Percentiles rank a stretch among this genome's conserved stretches.
Evolutionary conservation across 2,329 filamentous ascomycete species (phyloP).

Genomic region (Fusarium gaditjirri): DNA sequence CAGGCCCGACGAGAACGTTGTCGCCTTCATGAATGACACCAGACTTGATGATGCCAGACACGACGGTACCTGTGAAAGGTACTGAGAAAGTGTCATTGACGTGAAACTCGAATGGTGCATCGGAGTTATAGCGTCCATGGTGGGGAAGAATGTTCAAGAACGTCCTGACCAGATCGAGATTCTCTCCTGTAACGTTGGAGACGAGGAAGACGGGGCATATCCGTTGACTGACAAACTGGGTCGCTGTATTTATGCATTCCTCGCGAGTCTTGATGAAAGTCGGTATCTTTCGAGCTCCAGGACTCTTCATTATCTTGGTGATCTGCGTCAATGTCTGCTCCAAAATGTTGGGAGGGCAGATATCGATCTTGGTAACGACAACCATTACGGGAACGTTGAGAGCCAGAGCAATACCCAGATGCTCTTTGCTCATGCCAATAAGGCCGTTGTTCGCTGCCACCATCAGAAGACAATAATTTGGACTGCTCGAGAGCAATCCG

Average conservation of each 20-base stretch:
- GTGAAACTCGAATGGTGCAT: slow-evolving; percentile 91
- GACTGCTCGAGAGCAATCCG: slow-evolving; percentile 90
- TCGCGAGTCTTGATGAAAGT: slow-evolving; percentile 93
- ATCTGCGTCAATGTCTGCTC: slow-evolving; percentile 93
- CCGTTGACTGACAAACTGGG: slow-evolving; percentile 92
- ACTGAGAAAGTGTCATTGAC: slow-evolving; percentile 99
- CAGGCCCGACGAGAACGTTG: slow-evolving; percentile 86
- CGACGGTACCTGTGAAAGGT: slow-evolving; percentile 94
- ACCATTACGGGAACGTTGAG: slow-evolving; percentile 98
- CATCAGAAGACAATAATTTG: slow-evolving; percentile 98
- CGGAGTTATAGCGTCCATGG: slow-evolving; percentile 89
- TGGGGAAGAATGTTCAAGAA: slow-evolving; percentile 97
- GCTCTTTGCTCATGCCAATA: slow-evolving; percentile 98
- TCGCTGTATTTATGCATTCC: slow-evolving; percentile 93
- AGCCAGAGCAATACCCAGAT: slow-evolving; percentile 92
- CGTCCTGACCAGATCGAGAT: slow-evolving; percentile 87
- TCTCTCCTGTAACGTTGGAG: slow-evolving; percentile 95
- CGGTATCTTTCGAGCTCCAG: slow-evolving; percentile 92
- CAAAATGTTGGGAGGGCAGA: slow-evolving; percentile 94
- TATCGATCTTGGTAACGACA: slow-evolving; percentile 97
- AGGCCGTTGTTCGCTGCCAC: slow-evolving; percentile 97
- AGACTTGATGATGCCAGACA: slow-evolving; percentile 91
- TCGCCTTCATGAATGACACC: slow-evolving; percentile 93
- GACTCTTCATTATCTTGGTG: slow-evolving; percentile 91
- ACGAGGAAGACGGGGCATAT: slow-evolving; percentile 99